A percentile compares a stretch with the other conserved stretches of the same genome.
Evolutionary conservation across 2,329 filamentous ascomycete genomes (phyloP).

Genomic region (Stachybotrys elegans): DNA sequence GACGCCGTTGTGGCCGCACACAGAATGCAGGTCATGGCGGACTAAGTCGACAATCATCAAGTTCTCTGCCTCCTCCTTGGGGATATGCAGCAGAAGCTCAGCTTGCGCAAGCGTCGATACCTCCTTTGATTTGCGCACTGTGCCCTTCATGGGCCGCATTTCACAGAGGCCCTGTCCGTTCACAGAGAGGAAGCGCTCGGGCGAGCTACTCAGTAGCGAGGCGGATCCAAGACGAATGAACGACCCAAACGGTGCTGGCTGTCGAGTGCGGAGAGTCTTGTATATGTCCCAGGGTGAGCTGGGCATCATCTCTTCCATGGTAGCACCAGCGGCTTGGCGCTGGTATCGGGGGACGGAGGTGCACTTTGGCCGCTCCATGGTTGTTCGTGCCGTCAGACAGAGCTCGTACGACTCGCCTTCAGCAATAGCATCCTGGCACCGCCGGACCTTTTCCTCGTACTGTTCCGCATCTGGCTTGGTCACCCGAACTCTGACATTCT

Average conservation of each 20-base stretch:
- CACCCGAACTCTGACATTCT: constrained; percentile 18
- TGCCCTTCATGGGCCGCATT: constrained; percentile 95
- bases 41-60: constrained; percentile 97
- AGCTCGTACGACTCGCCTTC: constrained; percentile 82
- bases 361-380: constrained; percentile 46
- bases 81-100: constrained; percentile 64
- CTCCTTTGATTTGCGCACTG: constrained; percentile 69
- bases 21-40: constrained; percentile 85
- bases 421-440: constrained; percentile 66
- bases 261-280: constrained; percentile 60
- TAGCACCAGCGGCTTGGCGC: too few species aligned
- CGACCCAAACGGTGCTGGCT: constrained; percentile 81
- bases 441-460: constrained; percentile 63
- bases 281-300: constrained; percentile 64
- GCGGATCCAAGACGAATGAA: constrained; percentile 66
- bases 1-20: constrained; percentile 71
- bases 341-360: constrained; percentile 28
- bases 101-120: constrained; percentile 68
- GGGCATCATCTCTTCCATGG: too few species aligned
- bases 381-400: constrained; percentile 73
- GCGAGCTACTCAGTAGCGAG: constrained; percentile 77
- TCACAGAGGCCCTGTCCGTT: constrained; percentile 53
- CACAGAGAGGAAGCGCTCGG: constrained; percentile 77
- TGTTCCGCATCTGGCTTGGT: constrained; percentile 34
- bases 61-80: constrained; percentile 93